A percentile compares a stretch with the other conserved stretches of the same genome.
Evolutionary conservation across 768 basidiomycete genomes (phyloP).

Genomic region (Lentinula raphanica): DNA sequence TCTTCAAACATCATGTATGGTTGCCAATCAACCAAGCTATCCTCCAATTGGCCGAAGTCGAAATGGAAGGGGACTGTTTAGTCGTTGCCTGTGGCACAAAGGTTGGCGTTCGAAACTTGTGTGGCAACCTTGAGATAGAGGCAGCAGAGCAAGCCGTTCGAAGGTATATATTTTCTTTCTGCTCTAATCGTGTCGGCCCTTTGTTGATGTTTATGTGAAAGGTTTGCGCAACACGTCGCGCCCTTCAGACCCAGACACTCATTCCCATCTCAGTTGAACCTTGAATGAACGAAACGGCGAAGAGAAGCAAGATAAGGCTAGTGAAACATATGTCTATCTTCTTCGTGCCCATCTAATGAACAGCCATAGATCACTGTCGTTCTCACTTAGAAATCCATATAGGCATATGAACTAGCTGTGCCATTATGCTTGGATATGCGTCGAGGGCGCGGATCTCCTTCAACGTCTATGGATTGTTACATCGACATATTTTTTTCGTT

Average conservation of each 20-base stretch:
- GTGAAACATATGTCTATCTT: no score
- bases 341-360: no score
- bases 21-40: not conserved
- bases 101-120: not conserved
- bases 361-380: no score
- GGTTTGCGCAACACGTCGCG: not conserved
- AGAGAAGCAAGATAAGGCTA: no score
- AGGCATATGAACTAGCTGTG: no score
- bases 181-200: not conserved
- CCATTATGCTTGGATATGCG: no score
- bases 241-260: not conserved
- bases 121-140: not conserved
- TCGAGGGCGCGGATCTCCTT: no score
- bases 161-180: not conserved
- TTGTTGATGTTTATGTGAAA: no score
- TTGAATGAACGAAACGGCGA: no score
- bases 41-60: not conserved
- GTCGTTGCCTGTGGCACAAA: not conserved
- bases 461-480: no score
- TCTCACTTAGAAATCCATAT: no score
- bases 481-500: no score
- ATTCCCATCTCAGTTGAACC: not conserved
- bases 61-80: not conserved
- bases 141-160: not conserved
- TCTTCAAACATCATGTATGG: not conserved